Evolutionary conservation across 768 basidiomycete species (phyloP), one percentile per base, ranked within the genome.

Genomic region (Trametes gibbosa): DNA sequence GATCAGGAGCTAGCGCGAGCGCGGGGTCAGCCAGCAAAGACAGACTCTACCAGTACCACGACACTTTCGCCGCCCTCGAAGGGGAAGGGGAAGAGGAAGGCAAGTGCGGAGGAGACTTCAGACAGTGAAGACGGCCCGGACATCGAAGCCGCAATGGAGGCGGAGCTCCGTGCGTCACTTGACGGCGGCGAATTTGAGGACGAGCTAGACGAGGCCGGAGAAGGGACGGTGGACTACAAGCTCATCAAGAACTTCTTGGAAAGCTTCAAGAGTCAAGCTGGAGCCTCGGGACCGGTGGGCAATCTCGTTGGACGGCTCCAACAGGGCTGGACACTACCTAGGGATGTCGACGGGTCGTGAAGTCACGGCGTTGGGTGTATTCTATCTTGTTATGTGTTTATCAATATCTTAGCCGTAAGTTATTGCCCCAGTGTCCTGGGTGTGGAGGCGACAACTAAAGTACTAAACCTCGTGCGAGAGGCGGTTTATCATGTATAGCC

Each of bases 241-340:
- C 75, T 98, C 67, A 96, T 98, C 77, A 96, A 93, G 75, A 96
- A 97, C 72, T 95, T 99, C 72, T 73, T 98, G 72, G 94, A 97
- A 76, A 96, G 94, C 73, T 98, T 92, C 79, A 93, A 92, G 70
- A 87, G 87, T 62, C 97, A 99, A 69, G 89, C 71, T 8, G 97
- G 97, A 23, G 73, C 91, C 50, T 84, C 91, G 24, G 97, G 97
- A 0, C 97, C 95, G 23, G 95, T 97, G 14, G 82, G 95, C 53
- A 97, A 87, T 68, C 75, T 99, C 45, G 90, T 87, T 41, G 92
- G 97, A 40, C 79, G 94, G 63, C 70, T 99, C 61, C 84, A 90
- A 55, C 84, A 85, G 45, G 88, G 81, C 0, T 91, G 90, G 79
- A 66, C 79, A 41, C 71, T 94, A 37, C 92, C 92, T 10, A 77